Conservation (phyloP, 495 filamentous ascomycete genomes). For the Hypoxylon crocopeplum region DNA sequence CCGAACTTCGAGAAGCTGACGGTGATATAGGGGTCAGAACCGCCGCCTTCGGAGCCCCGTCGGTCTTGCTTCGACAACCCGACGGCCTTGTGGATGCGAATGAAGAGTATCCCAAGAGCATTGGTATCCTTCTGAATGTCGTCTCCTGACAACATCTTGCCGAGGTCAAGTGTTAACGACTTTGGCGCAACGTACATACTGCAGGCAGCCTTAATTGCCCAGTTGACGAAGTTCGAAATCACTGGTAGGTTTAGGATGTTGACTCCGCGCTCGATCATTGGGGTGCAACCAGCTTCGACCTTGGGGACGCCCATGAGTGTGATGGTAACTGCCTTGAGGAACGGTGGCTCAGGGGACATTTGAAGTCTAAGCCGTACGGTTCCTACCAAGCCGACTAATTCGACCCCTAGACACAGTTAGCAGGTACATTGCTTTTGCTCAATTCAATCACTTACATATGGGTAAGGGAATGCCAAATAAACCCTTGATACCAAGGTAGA, state of each 20-base stretch:
- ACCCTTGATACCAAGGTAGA: constrained; percentile 87
- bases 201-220: constrained; percentile 85
- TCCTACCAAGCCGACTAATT: constrained; percentile 83
- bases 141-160: constrained; percentile 88
- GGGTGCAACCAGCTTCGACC: constrained; percentile 87
- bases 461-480: constrained; percentile 88
- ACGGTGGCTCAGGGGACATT: constrained; percentile 87
- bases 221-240: constrained; percentile 97
- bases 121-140: constrained; percentile 86
- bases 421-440: background rate
- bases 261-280: constrained; percentile 85
- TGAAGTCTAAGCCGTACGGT: constrained; percentile 83
- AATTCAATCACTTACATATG: constrained; percentile 59
- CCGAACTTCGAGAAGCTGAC: constrained; percentile 80
- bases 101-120: constrained; percentile 86
- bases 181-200: constrained; percentile 97
- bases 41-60: constrained; percentile 82
- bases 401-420: constrained; percentile 60
- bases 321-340: constrained; percentile 89
- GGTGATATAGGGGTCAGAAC: constrained; percentile 91
- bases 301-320: constrained; percentile 92
- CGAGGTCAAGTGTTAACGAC: constrained; percentile 88
- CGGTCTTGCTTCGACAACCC: constrained; percentile 92
- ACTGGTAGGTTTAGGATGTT: constrained; percentile 92
- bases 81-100: constrained; percentile 85